Base-by-base conservation (phyloP, 305 asterid species). In the Andrographis paniculata region DNA sequence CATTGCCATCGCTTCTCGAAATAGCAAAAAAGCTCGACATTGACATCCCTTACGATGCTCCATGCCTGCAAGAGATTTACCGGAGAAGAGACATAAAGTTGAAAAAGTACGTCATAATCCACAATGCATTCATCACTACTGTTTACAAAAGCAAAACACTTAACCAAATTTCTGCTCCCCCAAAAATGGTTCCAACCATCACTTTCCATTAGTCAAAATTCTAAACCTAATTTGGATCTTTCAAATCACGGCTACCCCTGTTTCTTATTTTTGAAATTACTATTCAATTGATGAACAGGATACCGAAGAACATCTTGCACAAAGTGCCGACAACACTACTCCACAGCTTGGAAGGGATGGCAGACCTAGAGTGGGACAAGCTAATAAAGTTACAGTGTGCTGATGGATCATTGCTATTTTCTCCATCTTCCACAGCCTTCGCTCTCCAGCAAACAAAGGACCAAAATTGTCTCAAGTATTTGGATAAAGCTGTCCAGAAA, bases 291-390 rank as follows among this genome's bases (percentile, higher is more conserved):
- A 27, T 30, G 16, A 14, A 10, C 24, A 91, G 99, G 80, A 87
- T 91, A 73, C 94, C 99, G 4, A 79, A 57, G 64, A 87, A 87
- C 60, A 62, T 69, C 17, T 54, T 92, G 77, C 89, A 92, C 67
- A 54, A 56, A 53, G 73, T 77, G 74, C 84, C 99, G 53, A 87
- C 99, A 53, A 80, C 95, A 43, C 66, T 91, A 51, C 96, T 91
- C 9, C 94, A 91, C 61, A 86, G 84, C 71, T 63, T 91, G 69
- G 99, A 91, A 70, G 99, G 96, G 40, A 78, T 91, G 95, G 43
- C 53, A 10, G 81, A 61, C 7, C 80, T 86, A 16, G 78, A 62
- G 27, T 91, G 98, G 98, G 38, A 77, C 63, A 78, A 77, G 73
- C 76, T 89, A 20, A 55, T 89, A 21, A 55, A 64, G 33, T 51